Evolutionary conservation across 352 stramenopile species (phyloP), one percentile per base, ranked within the genome.

Genomic region (Pythium rishiriense): DNA sequence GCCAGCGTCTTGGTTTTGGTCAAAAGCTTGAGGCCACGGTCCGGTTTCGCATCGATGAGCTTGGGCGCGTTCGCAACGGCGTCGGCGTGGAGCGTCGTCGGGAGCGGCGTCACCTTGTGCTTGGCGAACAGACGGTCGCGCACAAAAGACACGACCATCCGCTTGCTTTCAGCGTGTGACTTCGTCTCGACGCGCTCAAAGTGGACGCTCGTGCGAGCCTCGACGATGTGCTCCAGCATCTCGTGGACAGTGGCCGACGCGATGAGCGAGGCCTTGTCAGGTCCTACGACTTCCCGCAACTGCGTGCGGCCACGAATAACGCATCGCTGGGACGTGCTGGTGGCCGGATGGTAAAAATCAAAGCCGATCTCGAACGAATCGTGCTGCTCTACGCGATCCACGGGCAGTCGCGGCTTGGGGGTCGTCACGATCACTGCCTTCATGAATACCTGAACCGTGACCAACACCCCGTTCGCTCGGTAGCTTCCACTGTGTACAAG

Each of bases 231-330:
- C 14, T 74, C 62, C 33, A 90, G 56, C 26, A 92, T 70, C 48
- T 72, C 70, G 28, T 79, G 69, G 19, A 88, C 42, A 1, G 58
- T 67, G 0, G 43, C 28, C 0, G 79, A 82, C 8, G 66, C 43
- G 28, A 92, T 87, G 21, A 90, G 74, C 1, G 50, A 33, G 0
- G 81, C 59, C 29, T 74, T 58, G 28, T 89, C 76, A 0, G 83
- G 83, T 0, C 81, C 83, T 0, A 92, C 83, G 12, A 92, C 75
- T 53, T 92, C 76, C 1, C 83, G 79, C 0, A 92, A 70, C 12
- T 87, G 66, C 11, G 52, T 71, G 12, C 69, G 68, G 5, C 83
- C 81, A 2, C 56, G 55, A 21, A 91, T 76, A 14, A 64, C 42
- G 28, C 64, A 64, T 0, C 60, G 56, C 2, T 70, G 37, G 10